Percentiles rank a stretch among this genome's conserved stretches.
These are phyloP conservation scores for Penicillium sp. DNA, from an alignment of 2,329 filamentous ascomycete genomes.

Conservation along the genomic window DNA sequence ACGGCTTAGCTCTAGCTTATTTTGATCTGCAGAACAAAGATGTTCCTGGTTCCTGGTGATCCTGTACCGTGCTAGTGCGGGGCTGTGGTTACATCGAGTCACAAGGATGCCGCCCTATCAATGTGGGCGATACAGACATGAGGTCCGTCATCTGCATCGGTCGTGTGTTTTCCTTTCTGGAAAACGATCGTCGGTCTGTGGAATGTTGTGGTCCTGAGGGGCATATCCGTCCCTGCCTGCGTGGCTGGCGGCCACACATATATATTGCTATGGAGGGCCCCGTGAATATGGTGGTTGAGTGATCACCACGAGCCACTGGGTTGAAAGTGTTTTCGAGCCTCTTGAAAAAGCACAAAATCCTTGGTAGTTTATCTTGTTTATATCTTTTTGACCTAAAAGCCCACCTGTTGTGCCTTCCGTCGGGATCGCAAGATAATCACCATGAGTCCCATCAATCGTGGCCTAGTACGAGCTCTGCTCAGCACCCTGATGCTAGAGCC, in stretches of 20 bases:
- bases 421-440: not conserved
- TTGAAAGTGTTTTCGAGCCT: not conserved
- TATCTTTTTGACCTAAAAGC: not conserved
- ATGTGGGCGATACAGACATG: slow-evolving; percentile 1
- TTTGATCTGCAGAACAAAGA: not conserved
- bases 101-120: slow-evolving; percentile 13
- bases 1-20: not conserved
- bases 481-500: slow-evolving; percentile 2
- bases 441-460: slow-evolving; percentile 6
- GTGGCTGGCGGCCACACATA: slow-evolving; percentile 3
- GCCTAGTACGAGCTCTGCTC: slow-evolving; percentile 9
- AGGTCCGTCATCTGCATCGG: slow-evolving; percentile 7
- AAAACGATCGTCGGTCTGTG: slow-evolving; percentile 13
- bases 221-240: not conserved
- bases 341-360: not conserved
- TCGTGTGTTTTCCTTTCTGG: slow-evolving; percentile 7
- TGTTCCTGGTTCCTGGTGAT: slow-evolving; percentile 1
- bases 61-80: slow-evolving; percentile 2
- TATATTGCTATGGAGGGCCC: not conserved
- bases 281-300: not conserved
- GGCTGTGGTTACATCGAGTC: slow-evolving; percentile 19
- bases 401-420: not conserved
- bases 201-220: slow-evolving; percentile 13
- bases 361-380: not conserved
- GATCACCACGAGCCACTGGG: not conserved